Conservation (phyloP, 257 asterid species). For the Nemophila menziesii region DNA sequence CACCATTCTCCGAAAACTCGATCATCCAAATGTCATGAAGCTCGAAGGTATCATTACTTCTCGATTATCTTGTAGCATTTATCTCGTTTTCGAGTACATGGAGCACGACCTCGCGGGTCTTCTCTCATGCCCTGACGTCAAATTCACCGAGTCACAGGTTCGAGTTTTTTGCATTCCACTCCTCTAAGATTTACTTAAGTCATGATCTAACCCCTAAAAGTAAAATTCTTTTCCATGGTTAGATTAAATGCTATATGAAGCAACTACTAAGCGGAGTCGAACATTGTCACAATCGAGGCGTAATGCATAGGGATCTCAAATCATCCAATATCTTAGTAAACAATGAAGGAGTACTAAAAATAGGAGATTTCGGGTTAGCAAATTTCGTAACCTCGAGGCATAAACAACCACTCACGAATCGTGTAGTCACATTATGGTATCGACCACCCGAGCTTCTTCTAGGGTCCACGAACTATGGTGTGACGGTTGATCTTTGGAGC, state of each 20-base stretch:
- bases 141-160: constrained; percentile 88
- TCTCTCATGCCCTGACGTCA: constrained; percentile 69
- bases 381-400: constrained; percentile 41
- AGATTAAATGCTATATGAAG: constrained; percentile 91
- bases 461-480: constrained; percentile 74
- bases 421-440: constrained; percentile 94
- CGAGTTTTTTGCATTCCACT: neutral
- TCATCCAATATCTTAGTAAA: constrained; percentile 72
- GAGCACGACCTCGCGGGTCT: constrained; percentile 96
- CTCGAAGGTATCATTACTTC: constrained; percentile 93
- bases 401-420: constrained; percentile 60
- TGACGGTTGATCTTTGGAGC: constrained; percentile 84
- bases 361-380: constrained; percentile 91
- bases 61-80: constrained; percentile 49
- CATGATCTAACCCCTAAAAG: neutral
- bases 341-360: constrained; percentile 69
- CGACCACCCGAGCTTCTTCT: constrained; percentile 93
- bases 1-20: constrained; percentile 60
- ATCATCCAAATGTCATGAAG: constrained; percentile 90
- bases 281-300: constrained; percentile 76
- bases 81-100: constrained; percentile 96
- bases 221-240: constrained; percentile 14
- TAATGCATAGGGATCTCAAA: constrained; percentile 82
- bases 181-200: neutral
- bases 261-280: constrained; percentile 69